phyloP scores from a whole-genome alignment of 352 stramenopile species.

The Halophytophthora batemanensis region DNA sequence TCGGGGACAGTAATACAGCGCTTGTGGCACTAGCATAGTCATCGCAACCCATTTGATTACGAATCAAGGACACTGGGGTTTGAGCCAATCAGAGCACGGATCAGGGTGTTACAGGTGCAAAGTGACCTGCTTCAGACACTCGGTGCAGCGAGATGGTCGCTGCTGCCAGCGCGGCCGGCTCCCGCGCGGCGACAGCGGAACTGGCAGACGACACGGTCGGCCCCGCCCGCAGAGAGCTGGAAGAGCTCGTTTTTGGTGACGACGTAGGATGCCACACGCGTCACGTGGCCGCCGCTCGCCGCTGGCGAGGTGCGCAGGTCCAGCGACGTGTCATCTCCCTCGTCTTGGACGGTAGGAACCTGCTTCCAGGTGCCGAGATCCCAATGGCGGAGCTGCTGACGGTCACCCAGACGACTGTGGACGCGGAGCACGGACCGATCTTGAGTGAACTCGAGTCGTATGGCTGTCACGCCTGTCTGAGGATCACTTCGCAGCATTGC shows the following conservation, averaged over 20 bases:
- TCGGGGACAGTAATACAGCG: too few relatives aligned
- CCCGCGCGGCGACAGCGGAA: slow-evolving; percentile 27
- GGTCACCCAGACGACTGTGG: slow-evolving; percentile 28
- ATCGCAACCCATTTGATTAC: too few relatives aligned
- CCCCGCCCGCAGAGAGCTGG: slow-evolving; percentile 65
- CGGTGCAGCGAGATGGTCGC: too few relatives aligned
- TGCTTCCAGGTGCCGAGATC: slow-evolving; percentile 11
- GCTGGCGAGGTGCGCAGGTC: slow-evolving; percentile 10
- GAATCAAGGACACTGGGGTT: too few relatives aligned
- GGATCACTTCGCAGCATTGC: slow-evolving; percentile 33
- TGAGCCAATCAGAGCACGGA: too few relatives aligned
- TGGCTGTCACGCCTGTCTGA: slow-evolving; percentile 34
- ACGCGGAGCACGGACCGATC: slow-evolving; percentile 37
- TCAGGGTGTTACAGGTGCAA: too few relatives aligned
- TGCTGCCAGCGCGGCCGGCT: too few relatives aligned
- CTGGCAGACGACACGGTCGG: slow-evolving; percentile 82
- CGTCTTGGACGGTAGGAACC: slow-evolving; percentile 3
- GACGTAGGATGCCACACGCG: slow-evolving; percentile 63
- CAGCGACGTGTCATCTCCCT: not conserved
- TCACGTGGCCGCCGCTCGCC: slow-evolving; percentile 52
- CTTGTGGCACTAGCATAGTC: too few relatives aligned
- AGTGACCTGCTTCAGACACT: too few relatives aligned
- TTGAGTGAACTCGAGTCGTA: slow-evolving; percentile 69
- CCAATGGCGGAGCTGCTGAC: slow-evolving; percentile 16
- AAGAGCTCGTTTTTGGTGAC: slow-evolving; percentile 70